These are phyloP conservation scores for Roridomyces roridus DNA, from an alignment of 768 basidiomycete genomes.

Conservation along the genomic window DNA sequence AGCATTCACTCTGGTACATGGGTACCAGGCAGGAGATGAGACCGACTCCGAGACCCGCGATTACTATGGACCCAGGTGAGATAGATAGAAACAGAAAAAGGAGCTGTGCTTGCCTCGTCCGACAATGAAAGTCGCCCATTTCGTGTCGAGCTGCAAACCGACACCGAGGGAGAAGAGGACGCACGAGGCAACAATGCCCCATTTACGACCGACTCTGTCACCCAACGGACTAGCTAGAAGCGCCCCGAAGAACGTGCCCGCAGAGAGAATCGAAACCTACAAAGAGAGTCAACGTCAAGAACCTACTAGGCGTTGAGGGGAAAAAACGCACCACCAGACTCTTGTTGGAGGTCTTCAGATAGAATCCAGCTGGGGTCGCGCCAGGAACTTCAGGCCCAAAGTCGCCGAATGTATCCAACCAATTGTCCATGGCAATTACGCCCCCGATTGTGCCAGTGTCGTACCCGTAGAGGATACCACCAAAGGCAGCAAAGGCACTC, in stretches of 20 bases:
- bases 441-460: slow-evolving; percentile 73
- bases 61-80: background rate
- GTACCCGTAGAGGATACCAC: slow-evolving; percentile 41
- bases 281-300: background rate
- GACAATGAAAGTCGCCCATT: slow-evolving; percentile 33
- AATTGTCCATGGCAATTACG: slow-evolving; percentile 54
- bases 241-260: slow-evolving; percentile 70
- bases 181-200: slow-evolving; percentile 56
- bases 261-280: slow-evolving; percentile 58
- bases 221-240: slow-evolving; percentile 38
- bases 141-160: slow-evolving; percentile 32
- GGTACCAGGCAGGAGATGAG: slow-evolving; percentile 25
- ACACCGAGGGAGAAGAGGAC: slow-evolving; percentile 39
- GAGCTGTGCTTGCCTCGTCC: slow-evolving; percentile 30
- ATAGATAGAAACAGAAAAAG: background rate
- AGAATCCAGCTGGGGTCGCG: slow-evolving; percentile 4
- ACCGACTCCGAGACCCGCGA: slow-evolving; percentile 22
- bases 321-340: slow-evolving; percentile 19
- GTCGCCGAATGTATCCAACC: slow-evolving; percentile 44
- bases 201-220: slow-evolving; percentile 54
- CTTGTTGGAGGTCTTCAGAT: slow-evolving; percentile 36
- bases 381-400: slow-evolving; percentile 25
- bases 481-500: slow-evolving; percentile 41
- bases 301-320: slow-evolving; percentile 3
- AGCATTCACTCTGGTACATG: slow-evolving; percentile 25